A percentile compares a stretch with the other conserved stretches of the same genome.
Evolutionary conservation across 2,329 filamentous ascomycete genomes (phyloP).

Genomic region (Diaporthe sp.): DNA sequence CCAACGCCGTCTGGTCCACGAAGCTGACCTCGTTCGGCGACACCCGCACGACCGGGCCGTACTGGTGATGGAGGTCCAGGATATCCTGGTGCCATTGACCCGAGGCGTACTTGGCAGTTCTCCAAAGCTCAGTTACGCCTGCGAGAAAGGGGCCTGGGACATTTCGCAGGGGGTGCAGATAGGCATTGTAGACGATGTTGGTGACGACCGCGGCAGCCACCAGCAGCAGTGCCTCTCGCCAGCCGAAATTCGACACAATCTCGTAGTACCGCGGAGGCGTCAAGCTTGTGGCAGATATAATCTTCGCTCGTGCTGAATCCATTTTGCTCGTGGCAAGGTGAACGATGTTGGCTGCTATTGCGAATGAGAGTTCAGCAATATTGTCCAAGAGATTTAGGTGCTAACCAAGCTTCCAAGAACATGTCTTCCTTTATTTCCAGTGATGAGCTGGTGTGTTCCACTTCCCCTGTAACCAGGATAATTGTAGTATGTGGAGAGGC

Average conservation of each 20-base stretch:
- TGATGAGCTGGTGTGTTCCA: too few relatives aligned
- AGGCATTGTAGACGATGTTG: slow-evolving; percentile 11
- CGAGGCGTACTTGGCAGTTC: background rate
- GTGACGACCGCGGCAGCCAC: background rate
- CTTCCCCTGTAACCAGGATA: too few relatives aligned
- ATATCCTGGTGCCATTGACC: slow-evolving; percentile 11
- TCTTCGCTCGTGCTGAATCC: background rate
- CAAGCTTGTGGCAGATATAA: background rate
- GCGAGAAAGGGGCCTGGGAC: slow-evolving; percentile 14
- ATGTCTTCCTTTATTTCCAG: background rate
- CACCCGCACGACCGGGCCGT: background rate
- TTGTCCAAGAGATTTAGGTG: background rate
- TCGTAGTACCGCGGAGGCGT: background rate
- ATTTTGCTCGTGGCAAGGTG: too few relatives aligned
- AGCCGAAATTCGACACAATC: background rate
- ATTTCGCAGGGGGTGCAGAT: background rate
- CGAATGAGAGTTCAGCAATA: background rate
- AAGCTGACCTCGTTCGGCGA: slow-evolving; percentile 17
- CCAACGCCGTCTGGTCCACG: slow-evolving; percentile 1
- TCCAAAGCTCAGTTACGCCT: background rate
- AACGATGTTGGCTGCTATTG: too few relatives aligned
- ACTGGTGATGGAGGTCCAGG: background rate
- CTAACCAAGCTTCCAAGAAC: background rate
- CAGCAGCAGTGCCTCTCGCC: background rate
- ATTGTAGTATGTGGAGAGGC: slow-evolving; percentile 4